A percentile compares a stretch with the other conserved stretches of the same genome.
phyloP scores from a whole-genome alignment of 1,139 yeast genomes.

The Petasospora fabianii region DNA sequence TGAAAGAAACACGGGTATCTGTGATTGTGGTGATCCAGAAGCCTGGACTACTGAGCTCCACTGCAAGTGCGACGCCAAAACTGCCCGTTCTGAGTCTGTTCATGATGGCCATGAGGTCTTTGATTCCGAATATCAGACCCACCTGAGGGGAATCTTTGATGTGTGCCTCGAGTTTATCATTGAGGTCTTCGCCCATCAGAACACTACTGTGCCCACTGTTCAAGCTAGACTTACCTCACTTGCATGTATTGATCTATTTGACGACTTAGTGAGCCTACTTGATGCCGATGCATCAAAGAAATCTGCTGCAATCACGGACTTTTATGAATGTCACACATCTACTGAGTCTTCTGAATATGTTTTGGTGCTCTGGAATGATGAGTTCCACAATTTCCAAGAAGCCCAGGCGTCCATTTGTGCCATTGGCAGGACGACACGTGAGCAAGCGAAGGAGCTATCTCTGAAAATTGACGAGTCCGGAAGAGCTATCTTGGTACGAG shows the following conservation, averaged over 20 bases:
- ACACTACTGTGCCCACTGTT: conserved; percentile 21
- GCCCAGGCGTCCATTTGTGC: conserved; percentile 29
- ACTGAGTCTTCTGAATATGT: too few species aligned
- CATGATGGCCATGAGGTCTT: conserved; percentile 34
- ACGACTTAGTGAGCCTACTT: neutral
- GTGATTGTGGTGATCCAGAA: conserved; percentile 69
- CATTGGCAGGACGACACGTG: conserved; percentile 31
- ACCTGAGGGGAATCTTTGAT: conserved; percentile 34
- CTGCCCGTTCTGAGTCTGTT: neutral
- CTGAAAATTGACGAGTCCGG: conserved; percentile 35
- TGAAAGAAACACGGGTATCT: conserved; percentile 54
- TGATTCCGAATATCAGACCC: conserved; percentile 43
- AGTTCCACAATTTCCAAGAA: conserved; percentile 53
- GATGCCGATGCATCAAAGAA: conserved; percentile 9
- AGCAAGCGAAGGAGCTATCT: conserved; percentile 17
- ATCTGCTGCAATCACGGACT: too few species aligned
- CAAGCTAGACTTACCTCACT: conserved; percentile 5
- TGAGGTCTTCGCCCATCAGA: conserved; percentile 36
- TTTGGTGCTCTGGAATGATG: conserved; percentile 66
- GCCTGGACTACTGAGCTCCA: conserved; percentile 50
- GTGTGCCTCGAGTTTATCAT: conserved; percentile 46
- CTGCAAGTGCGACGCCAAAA: conserved; percentile 34
- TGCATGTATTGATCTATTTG: neutral
- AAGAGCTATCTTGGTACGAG: conserved; percentile 31
- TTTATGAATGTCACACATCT: too few species aligned